Conservation (phyloP, 345 rosid species). For the Mercurialis annua region DNA sequence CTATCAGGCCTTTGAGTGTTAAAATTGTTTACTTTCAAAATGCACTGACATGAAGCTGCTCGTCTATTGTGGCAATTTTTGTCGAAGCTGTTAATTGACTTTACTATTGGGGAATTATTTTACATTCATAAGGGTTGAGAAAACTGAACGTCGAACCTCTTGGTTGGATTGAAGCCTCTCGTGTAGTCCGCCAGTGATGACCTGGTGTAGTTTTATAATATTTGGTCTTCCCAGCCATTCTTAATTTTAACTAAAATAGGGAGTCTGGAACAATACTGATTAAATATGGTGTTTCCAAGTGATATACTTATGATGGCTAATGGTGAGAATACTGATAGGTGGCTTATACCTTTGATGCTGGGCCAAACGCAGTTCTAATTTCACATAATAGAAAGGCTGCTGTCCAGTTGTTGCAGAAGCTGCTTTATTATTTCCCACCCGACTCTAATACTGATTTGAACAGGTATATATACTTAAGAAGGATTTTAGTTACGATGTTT, state of each 20-base stretch:
- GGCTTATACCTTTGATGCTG: constrained; percentile 95
- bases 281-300: not conserved
- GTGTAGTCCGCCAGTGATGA: not conserved
- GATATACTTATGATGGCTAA: constrained; percentile 12
- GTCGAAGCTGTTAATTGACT: not conserved
- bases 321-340: constrained; percentile 48
- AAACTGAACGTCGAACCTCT: not conserved
- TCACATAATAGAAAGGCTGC: constrained; percentile 66
- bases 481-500: not conserved
- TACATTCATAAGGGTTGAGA: too few species aligned
- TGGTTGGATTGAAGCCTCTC: not conserved
- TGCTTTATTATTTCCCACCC: constrained; percentile 88
- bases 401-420: constrained; percentile 61
- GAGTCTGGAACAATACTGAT: not conserved
- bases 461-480: constrained; percentile 44
- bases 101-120: not conserved
- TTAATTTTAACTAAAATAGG: not conserved
- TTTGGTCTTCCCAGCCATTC: not conserved
- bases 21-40: not conserved
- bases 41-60: not conserved
- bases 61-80: not conserved
- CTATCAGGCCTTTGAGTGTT: too few species aligned
- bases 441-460: constrained; percentile 60
- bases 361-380: constrained; percentile 86
- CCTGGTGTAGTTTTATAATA: not conserved